phyloP scores from a whole-genome alignment of 768 basidiomycete species.

The Guyanaporus albipodus region DNA sequence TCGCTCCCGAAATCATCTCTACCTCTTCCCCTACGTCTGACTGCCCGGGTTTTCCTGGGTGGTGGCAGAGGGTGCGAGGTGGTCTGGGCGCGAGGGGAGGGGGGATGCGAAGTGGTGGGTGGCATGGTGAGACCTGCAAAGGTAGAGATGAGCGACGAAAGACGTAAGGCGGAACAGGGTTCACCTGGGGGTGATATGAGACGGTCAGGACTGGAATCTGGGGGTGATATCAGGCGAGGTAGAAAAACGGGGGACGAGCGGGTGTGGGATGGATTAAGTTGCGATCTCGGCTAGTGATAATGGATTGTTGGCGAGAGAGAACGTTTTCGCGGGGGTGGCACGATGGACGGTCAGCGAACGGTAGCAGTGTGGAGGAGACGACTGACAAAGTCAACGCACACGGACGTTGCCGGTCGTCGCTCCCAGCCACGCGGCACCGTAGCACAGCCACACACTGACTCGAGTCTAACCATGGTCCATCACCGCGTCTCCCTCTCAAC shows the following conservation, averaged over 20 bases:
- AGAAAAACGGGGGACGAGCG: conserved; percentile 24
- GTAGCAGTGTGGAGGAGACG: conserved; percentile 25
- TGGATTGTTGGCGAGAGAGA: conserved; percentile 1
- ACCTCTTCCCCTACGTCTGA: conserved; percentile 62
- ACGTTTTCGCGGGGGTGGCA: conserved; percentile 4
- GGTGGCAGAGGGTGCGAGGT: conserved; percentile 32
- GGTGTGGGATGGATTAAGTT: background rate
- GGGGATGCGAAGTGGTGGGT: conserved; percentile 36
- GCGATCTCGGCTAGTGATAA: conserved; percentile 19
- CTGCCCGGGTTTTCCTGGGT: conserved; percentile 38
- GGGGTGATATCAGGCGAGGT: conserved; percentile 19
- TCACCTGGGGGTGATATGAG: conserved; percentile 37
- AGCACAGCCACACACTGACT: no score
- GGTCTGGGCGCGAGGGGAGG: conserved; percentile 27
- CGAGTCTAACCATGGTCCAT: no score
- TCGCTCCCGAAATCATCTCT: conserved; percentile 62
- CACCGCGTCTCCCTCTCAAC: conserved; percentile 49
- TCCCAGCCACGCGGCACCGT: conserved; percentile 26
- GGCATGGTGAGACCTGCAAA: conserved; percentile 41
- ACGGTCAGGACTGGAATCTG: conserved; percentile 20
- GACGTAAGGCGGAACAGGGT: conserved; percentile 26
- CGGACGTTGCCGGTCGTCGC: no score
- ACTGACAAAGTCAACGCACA: no score
- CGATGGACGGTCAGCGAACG: conserved; percentile 13
- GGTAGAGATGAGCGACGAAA: conserved; percentile 14